These are phyloP conservation scores for Urtica urens DNA, from an alignment of 306 rosid genomes.

Conservation along the genomic window DNA sequence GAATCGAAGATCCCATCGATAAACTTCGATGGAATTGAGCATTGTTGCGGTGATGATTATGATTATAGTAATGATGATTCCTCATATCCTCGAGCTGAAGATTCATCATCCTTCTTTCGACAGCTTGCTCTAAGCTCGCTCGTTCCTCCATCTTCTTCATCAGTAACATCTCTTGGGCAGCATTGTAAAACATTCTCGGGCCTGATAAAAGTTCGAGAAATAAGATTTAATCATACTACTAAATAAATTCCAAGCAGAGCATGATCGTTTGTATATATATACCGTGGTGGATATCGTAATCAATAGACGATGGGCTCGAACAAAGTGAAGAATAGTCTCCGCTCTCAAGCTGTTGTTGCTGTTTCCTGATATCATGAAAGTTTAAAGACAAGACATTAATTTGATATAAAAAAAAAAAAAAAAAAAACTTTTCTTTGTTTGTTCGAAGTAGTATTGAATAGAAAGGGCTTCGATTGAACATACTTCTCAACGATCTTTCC, in stretches of 20 bases:
- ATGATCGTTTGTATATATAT: not conserved
- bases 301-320: slow-evolving; percentile 30
- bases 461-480: not conserved
- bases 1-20: slow-evolving; percentile 40
- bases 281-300: slow-evolving; percentile 24
- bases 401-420: not conserved
- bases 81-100: slow-evolving; percentile 64
- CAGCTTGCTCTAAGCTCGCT: slow-evolving; percentile 62
- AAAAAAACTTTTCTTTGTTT: too few relatives aligned
- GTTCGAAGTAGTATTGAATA: not conserved
- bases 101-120: slow-evolving; percentile 66
- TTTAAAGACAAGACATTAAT: not conserved
- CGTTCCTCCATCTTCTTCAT: slow-evolving; percentile 67
- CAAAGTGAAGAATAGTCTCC: slow-evolving; percentile 33
- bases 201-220: too few relatives aligned
- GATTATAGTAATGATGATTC: slow-evolving; percentile 39
- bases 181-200: slow-evolving; percentile 49
- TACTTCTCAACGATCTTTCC: slow-evolving; percentile 84
- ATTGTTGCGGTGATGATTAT: slow-evolving; percentile 32
- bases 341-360: slow-evolving; percentile 29
- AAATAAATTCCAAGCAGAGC: not conserved
- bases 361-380: slow-evolving; percentile 27
- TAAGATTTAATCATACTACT: not conserved
- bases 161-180: slow-evolving; percentile 52
- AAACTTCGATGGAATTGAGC: slow-evolving; percentile 38